A percentile compares a stretch with the other conserved stretches of the same genome.
These are phyloP conservation scores for Taphrina flavorubra DNA, from an alignment of 1,139 yeast species.

Conservation along the genomic window DNA sequence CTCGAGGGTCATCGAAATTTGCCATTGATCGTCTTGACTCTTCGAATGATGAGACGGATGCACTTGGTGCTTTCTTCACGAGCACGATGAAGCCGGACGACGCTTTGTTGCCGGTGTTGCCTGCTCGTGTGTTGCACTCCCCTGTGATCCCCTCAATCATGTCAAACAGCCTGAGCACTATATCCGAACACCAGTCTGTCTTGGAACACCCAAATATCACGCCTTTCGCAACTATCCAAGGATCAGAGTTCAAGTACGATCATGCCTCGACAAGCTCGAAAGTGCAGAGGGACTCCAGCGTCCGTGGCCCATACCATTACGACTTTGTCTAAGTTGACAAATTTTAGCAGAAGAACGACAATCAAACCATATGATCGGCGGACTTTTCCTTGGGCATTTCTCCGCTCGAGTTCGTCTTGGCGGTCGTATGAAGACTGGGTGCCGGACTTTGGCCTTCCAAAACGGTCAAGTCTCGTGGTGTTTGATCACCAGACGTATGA, in stretches of 20 bases:
- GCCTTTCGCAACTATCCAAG: neutral
- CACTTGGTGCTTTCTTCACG: no score
- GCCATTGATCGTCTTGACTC: neutral
- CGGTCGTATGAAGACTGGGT: neutral
- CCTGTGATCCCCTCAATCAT: neutral
- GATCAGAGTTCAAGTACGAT: neutral
- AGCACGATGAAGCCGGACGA: no score
- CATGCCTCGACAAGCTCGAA: neutral
- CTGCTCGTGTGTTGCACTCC: neutral
- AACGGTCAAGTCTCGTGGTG: conserved; percentile 6
- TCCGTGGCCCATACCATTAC: conserved; percentile 8
- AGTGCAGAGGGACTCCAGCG: conserved; percentile 5
- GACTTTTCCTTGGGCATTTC: conserved; percentile 1
- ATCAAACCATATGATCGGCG: neutral
- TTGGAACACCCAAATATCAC: neutral
- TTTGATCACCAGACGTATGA: neutral
- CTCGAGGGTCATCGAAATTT: neutral
- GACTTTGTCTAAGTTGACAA: neutral
- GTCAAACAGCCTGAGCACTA: conserved; percentile 5
- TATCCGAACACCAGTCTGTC: neutral
- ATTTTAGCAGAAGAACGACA: no score
- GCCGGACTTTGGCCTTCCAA: conserved; percentile 7
- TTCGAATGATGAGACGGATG: no score
- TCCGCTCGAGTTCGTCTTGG: conserved; percentile 2
- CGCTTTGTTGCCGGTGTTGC: no score